Evolutionary conservation across 495 filamentous ascomycete species (phyloP), one percentile per base, ranked within the genome.

Genomic region (Xylaria bambusicola): DNA sequence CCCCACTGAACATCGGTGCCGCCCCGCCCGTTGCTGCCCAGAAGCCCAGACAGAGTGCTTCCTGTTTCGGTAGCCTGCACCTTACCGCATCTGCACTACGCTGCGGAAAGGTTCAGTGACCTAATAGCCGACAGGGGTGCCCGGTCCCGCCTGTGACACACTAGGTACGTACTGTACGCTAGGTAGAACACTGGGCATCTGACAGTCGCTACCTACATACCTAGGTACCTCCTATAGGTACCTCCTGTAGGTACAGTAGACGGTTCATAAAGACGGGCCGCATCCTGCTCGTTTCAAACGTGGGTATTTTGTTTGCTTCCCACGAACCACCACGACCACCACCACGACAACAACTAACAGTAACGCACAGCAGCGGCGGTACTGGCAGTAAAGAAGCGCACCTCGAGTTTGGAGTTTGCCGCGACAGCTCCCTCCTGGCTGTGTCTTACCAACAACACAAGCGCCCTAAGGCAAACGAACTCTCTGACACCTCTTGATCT

Each of bases 221-320:
- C n/a, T n/a, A n/a, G n/a, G n/a, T n/a, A n/a, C n/a, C n/a, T n/a
- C n/a, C n/a, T n/a, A n/a, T n/a, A n/a, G n/a, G n/a, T n/a, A n/a
- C n/a, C n/a, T n/a, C n/a, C n/a, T n/a, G n/a, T n/a, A n/a, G n/a
- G n/a, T n/a, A n/a, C n/a, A n/a, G n/a, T n/a, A 9, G 38, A 38
- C 53, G 41, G 27, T 47, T 47, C 41, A 56, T 56, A 56, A 56
- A 55, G 41, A 41, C 27, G 47, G n/a, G 41, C 53, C 53, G 26
- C 26, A 35, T 36, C 41, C 41, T 46, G 17, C 53, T 18, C 21
- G 27, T 36, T 17, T 5, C 13, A 18, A 17, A 13, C 20, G 6
- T 13, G 24, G 29, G 21, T 6, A 15, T 18, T 38, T 38, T 27
- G n/a, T 23, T 26, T 47, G 21, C 27, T 46, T 20, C 20, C 20